Percentiles rank a stretch among this genome's conserved stretches.
Evolutionary conservation across 208 protist genomes (phyloP).

Genomic region (Trypanosoma rangeli): DNA sequence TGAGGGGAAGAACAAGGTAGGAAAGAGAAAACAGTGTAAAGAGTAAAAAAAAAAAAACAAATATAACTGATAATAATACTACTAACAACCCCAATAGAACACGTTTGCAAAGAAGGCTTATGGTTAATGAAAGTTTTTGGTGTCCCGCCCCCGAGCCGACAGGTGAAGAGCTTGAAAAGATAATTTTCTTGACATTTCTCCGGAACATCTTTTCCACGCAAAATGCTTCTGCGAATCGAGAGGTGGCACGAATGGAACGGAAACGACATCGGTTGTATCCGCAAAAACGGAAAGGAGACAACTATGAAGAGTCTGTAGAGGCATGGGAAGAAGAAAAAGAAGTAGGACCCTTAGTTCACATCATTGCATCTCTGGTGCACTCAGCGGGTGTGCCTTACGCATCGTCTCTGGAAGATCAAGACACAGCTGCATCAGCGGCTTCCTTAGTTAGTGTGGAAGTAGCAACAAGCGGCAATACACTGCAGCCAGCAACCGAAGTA

Average conservation of each 20-base stretch:
- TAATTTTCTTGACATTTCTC: conserved; percentile 15
- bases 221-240: conserved; percentile 9
- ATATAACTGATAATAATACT: background rate
- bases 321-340: conserved; percentile 2
- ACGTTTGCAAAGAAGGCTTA: background rate
- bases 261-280: conserved; percentile 2
- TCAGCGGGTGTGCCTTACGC: conserved; percentile 11
- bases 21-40: background rate
- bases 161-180: conserved; percentile 21
- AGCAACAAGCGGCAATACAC: background rate
- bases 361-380: conserved; percentile 20
- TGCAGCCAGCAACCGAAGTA: background rate
- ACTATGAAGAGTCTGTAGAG: background rate
- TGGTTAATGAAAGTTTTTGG: conserved; percentile 23
- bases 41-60: conserved; percentile 7
- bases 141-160: conserved; percentile 12
- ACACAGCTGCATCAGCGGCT: background rate
- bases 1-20: background rate
- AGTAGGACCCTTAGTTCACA: conserved; percentile 1
- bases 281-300: background rate
- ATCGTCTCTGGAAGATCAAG: background rate
- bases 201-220: conserved; percentile 28
- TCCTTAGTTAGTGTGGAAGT: background rate
- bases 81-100: background rate
- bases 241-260: conserved; percentile 5